These are phyloP conservation scores for Arthrinium puccinioides DNA, from an alignment of 2,329 filamentous ascomycete genomes.

Conservation along the genomic window DNA sequence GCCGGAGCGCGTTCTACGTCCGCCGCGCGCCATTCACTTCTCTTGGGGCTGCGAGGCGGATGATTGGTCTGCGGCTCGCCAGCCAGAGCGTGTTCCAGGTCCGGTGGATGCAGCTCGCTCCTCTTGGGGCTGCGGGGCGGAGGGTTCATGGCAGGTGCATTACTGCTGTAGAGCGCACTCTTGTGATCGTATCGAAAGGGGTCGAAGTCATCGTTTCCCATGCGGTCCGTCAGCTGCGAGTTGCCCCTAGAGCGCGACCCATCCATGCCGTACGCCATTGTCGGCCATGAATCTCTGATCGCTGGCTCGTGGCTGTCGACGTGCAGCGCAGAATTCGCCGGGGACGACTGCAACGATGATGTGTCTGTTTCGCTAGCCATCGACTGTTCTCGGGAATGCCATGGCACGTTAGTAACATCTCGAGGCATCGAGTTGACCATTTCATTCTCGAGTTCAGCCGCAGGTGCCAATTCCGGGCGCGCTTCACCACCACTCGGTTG, in stretches of 20 bases:
- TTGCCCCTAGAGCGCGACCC: slow-evolving; percentile 15
- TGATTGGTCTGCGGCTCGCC: no score
- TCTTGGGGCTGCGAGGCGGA: slow-evolving; percentile 3
- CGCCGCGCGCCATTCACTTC: slow-evolving; percentile 1
- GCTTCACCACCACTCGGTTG: no score
- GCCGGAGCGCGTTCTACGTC: no score
- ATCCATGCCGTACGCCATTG: slow-evolving; percentile 1
- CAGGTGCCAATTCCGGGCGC: no score
- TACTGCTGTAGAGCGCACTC: neutral
- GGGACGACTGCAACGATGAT: slow-evolving; percentile 25
- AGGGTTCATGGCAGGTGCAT: neutral
- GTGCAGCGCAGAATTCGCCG: slow-evolving; percentile 15
- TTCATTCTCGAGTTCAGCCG: no score
- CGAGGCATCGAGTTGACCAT: slow-evolving; percentile 12
- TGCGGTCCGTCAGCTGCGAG: slow-evolving; percentile 14
- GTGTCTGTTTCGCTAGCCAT: slow-evolving; percentile 25
- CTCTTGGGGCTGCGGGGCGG: slow-evolving; percentile 2
- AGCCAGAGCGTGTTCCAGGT: no score
- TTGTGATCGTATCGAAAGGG: slow-evolving; percentile 14
- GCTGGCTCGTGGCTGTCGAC: slow-evolving; percentile 23
- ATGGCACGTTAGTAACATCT: slow-evolving; percentile 24
- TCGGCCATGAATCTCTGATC: slow-evolving; percentile 23
- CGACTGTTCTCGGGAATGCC: slow-evolving; percentile 22
- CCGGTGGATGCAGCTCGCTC: slow-evolving; percentile 2
- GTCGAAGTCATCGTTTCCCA: slow-evolving; percentile 14